Evolutionary conservation across 805 yeast genomes (phyloP).

Genomic region (Candida endomychidarum): DNA sequence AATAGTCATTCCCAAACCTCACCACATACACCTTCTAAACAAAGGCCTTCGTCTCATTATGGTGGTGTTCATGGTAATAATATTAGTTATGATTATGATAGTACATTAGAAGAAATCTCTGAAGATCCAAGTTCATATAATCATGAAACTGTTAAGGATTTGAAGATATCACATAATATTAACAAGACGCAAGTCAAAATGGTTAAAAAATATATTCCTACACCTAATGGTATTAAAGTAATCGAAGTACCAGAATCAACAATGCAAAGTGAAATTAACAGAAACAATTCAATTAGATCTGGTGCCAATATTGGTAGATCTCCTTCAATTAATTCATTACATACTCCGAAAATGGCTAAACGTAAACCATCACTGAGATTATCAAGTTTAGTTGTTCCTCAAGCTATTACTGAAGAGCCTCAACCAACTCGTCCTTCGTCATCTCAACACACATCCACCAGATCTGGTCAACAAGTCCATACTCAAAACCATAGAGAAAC

Average conservation of each 20-base stretch:
- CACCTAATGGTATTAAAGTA: slow-evolving; percentile 67
- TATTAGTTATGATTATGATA: slow-evolving; percentile 35
- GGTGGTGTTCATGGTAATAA: slow-evolving; percentile 10
- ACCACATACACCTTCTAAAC: not conserved
- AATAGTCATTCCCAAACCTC: not conserved
- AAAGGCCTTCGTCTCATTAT: not conserved
- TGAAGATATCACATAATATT: slow-evolving; percentile 26
- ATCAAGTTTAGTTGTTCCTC: slow-evolving; percentile 17
- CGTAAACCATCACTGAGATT: slow-evolving; percentile 22
- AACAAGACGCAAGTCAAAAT: slow-evolving; percentile 32
- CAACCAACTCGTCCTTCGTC: not conserved
- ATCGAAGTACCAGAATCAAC: slow-evolving; percentile 63
- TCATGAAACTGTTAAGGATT: slow-evolving; percentile 35
- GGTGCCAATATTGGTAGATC: slow-evolving; percentile 25
- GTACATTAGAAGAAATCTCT: slow-evolving; percentile 31
- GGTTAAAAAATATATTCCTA: slow-evolving; percentile 70
- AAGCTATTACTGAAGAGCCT: slow-evolving; percentile 12
- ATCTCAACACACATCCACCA: too few species aligned
- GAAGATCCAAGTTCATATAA: slow-evolving; percentile 28
- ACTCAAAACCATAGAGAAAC: slow-evolving; percentile 9
- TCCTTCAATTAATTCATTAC: slow-evolving; percentile 18
- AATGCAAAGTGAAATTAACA: slow-evolving; percentile 36
- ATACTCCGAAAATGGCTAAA: slow-evolving; percentile 9
- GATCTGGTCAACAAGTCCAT: not conserved
- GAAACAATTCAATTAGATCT: slow-evolving; percentile 40